phyloP scores from a whole-genome alignment of 2,329 filamentous ascomycete genomes.

The Teratosphaeria epicoccoides region DNA sequence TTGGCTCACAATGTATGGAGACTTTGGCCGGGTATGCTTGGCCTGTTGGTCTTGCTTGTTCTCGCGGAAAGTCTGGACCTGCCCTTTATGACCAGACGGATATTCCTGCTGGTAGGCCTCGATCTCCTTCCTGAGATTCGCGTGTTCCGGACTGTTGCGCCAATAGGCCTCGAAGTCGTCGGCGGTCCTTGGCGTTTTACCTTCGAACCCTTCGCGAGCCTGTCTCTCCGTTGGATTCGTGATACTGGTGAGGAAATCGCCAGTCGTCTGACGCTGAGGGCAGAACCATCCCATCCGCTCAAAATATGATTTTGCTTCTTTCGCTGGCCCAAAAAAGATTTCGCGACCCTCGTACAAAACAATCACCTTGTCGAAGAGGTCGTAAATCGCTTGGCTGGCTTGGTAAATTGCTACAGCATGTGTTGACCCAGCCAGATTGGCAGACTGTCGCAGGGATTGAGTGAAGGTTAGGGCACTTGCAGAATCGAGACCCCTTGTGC shows the following conservation, averaged over 20 bases:
- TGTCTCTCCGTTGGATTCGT: constrained; percentile 54
- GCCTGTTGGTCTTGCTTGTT: constrained; percentile 43
- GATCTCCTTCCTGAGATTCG: constrained; percentile 38
- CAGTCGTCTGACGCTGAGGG: constrained; percentile 55
- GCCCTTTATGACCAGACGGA: constrained; percentile 31
- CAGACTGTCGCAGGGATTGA: constrained; percentile 40
- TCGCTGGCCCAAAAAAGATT: constrained; percentile 62
- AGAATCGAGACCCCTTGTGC: constrained; percentile 42
- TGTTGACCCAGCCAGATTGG: constrained; percentile 40
- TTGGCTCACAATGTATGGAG: constrained; percentile 48
- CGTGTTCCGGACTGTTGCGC: constrained; percentile 38
- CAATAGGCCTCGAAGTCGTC: constrained; percentile 54
- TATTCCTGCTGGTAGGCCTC: constrained; percentile 39
- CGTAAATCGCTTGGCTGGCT: constrained; percentile 42
- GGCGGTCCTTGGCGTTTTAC: constrained; percentile 53
- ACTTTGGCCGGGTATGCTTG: constrained; percentile 43
- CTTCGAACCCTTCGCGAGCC: constrained; percentile 48
- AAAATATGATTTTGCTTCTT: constrained; percentile 53
- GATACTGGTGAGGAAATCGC: constrained; percentile 59
- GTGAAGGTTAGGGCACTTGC: constrained; percentile 50
- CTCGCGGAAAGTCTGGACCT: constrained; percentile 35
- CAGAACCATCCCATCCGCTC: constrained; percentile 58
- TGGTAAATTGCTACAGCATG: constrained; percentile 51
- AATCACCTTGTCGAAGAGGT: constrained; percentile 62
- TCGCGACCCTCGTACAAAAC: constrained; percentile 68